phyloP scores from a whole-genome alignment of 2,329 filamentous ascomycete species.

The Aspergillus intermedius region DNA sequence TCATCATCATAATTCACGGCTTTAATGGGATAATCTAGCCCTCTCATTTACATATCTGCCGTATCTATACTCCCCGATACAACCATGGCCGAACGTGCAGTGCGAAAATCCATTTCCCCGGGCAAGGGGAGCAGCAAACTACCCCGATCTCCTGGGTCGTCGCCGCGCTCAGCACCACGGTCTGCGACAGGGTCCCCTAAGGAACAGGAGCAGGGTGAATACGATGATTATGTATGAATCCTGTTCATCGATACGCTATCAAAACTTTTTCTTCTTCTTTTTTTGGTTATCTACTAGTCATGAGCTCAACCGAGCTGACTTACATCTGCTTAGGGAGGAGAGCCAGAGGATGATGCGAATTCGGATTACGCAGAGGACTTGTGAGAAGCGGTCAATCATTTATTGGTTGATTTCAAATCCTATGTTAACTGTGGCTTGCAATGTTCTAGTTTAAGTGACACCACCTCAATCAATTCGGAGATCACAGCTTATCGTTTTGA shows the following conservation, averaged over 20 bases:
- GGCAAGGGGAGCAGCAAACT: background rate
- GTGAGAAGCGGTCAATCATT: slow-evolving; percentile 5
- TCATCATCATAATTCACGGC: background rate
- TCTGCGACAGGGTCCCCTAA: background rate
- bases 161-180: background rate
- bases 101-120: background rate
- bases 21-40: background rate
- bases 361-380: slow-evolving; percentile 15
- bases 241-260: background rate
- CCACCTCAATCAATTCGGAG: slow-evolving; percentile 14
- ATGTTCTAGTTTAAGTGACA: slow-evolving; percentile 11
- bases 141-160: background rate
- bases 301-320: background rate
- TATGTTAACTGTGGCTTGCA: background rate
- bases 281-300: background rate
- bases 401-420: too few species aligned
- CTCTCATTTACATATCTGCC: background rate
- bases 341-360: slow-evolving; percentile 3
- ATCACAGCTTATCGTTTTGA: slow-evolving; percentile 20
- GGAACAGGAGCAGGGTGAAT: background rate
- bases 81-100: background rate
- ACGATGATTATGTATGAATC: background rate
- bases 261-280: too few species aligned
- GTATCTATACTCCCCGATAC: background rate
- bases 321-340: background rate